Evolutionary conservation across 495 filamentous ascomycete genomes (phyloP).

Genomic region (Penicillium subrubescens): DNA sequence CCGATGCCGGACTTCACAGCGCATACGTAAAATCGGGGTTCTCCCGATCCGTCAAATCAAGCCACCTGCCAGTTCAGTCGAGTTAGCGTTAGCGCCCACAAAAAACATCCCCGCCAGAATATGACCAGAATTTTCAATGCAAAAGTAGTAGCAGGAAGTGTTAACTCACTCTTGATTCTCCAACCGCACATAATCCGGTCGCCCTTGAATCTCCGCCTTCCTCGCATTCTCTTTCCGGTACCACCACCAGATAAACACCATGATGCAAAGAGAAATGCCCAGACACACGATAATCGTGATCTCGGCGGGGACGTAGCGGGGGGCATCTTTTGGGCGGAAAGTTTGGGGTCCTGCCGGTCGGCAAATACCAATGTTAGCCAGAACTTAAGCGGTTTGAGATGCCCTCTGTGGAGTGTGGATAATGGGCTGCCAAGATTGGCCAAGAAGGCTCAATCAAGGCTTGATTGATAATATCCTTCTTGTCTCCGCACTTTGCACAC

Average conservation of each 20-base stretch:
- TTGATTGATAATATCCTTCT: neutral
- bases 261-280: conserved; percentile 54
- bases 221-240: conserved; percentile 60
- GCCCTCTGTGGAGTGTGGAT: neutral
- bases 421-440: neutral
- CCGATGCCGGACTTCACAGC: conserved; percentile 15
- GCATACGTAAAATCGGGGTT: conserved; percentile 46
- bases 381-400: neutral
- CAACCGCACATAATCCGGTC: conserved; percentile 61
- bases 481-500: neutral
- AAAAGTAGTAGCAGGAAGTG: neutral
- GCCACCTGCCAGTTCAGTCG: conserved; percentile 32
- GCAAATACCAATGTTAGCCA: neutral
- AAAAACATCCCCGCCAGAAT: neutral
- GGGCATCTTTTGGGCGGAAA: conserved; percentile 60
- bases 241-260: conserved; percentile 65
- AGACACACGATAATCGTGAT: conserved; percentile 70
- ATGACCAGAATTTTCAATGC: neutral
- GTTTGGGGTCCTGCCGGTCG: conserved; percentile 50
- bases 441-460: neutral
- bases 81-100: conserved; percentile 11
- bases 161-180: conserved; percentile 64
- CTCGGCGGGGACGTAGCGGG: conserved; percentile 67
- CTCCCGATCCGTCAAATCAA: conserved; percentile 59
- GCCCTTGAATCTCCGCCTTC: conserved; percentile 56